Base-by-base conservation (phyloP, 2,329 filamentous ascomycete species). In the Didymella lethalis region DNA sequence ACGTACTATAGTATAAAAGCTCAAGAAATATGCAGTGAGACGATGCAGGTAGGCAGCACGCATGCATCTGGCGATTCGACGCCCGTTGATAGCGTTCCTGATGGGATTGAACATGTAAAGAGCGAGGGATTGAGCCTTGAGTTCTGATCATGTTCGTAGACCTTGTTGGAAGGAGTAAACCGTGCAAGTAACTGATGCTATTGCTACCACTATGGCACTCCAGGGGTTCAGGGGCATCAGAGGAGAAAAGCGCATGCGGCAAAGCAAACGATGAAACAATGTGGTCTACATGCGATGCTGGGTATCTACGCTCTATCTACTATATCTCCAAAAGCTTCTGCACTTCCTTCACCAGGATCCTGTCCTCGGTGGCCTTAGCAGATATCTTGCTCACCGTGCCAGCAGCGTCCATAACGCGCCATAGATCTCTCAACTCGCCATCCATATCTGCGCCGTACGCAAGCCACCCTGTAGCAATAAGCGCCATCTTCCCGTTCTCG, bases 371-470 rank as follows among this genome's bases (percentile, higher is more conserved):
- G 14, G 48, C 45, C 54, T 69, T 70, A 1, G 65, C 71, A 50
- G 62, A 59, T 12, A 71, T 55, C 53, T 66, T 73, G 23, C 63
- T 67, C 1, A 96, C 81, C 0, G 85, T 88, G 3, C 85, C 85
- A 31, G 84, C 81, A 0, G 92, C 91, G 73, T 93, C 92, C 82
- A 97, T 85, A 0, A 88, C 89, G 55, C 86, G 85, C 64, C 93
- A 84, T n/a, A 97, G 78, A 73, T 96, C 92, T 11, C 88, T 82
- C n/a, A 97, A 75, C 65, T 93, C 90, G 0, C 93, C 90, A 29
- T 90, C 86, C 34, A 87, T 70, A 5, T 88, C 85, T 2, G 87
- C 85, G 61, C 86, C 86, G 71, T 93, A 97, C 0, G 89, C 83
- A 26, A 97, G 74, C 65, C 92, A 86, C 0, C 93, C 94, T 18